Evolutionary conservation across 108 stramenopile species (phyloP).

Genomic region (Phaeodactylum tricornutum): DNA sequence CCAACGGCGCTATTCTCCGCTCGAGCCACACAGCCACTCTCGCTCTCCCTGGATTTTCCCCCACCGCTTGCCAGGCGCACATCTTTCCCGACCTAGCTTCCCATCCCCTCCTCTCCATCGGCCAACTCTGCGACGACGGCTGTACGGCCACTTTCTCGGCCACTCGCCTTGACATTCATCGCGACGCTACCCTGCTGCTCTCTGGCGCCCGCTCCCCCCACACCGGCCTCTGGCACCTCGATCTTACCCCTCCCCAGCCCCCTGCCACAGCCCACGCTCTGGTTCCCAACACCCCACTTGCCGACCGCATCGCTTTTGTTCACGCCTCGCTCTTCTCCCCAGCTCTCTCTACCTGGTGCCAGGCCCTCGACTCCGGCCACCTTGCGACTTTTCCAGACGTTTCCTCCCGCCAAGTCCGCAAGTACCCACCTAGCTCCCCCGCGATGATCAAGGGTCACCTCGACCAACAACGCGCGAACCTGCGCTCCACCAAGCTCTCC

Average conservation of each 20-base stretch:
- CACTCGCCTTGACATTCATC: not conserved
- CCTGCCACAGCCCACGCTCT: not conserved
- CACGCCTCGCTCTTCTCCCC: conserved; percentile 20
- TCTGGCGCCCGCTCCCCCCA: conserved; percentile 2
- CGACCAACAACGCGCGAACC: conserved; percentile 7
- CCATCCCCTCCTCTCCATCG: conserved; percentile 12
- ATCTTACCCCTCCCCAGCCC: not conserved
- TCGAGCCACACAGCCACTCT: not conserved
- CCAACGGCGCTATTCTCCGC: not conserved
- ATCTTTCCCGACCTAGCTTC: conserved; percentile 1
- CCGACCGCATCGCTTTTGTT: conserved; percentile 13
- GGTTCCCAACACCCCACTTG: not conserved
- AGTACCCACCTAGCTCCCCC: conserved; percentile 4
- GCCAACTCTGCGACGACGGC: conserved; percentile 14
- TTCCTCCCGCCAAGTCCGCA: not conserved
- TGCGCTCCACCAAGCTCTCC: conserved; percentile 10
- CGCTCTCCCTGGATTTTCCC: not conserved
- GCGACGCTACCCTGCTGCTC: not conserved
- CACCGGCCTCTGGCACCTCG: conserved; percentile 9
- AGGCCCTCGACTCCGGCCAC: conserved; percentile 1
- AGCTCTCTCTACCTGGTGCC: conserved; percentile 3
- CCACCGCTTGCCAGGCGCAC: not conserved
- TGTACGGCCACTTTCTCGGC: conserved; percentile 5
- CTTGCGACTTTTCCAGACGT: conserved; percentile 15
- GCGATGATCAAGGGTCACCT: conserved; percentile 21